Base-by-base conservation (phyloP, 2,329 filamentous ascomycete genomes). In the Colletotrichum horii region DNA sequence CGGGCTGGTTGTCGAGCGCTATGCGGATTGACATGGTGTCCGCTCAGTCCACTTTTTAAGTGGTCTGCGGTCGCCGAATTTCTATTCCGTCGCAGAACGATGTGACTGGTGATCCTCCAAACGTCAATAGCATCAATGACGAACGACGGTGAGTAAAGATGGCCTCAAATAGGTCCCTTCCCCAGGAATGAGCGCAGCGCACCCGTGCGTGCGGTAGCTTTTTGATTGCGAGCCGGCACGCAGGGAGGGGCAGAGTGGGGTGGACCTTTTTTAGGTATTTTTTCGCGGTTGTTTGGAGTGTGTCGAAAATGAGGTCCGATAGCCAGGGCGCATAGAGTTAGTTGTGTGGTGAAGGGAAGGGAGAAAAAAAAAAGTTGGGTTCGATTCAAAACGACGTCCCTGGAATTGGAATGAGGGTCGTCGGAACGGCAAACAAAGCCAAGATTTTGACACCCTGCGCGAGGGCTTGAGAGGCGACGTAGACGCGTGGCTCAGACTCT, bases 11-110 rank as follows among this genome's bases (percentile, higher is more conserved):
- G 79, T 94, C 91, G 79, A 95, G 90, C 62, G 88, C 85, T 80
- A 95, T 91, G 76, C 91, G 89, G 80, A 94, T 91, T 65, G 93
- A 92, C 93, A 94, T 94, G 79, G 80, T 84, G 82, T 38, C 56
- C 22, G 70, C 70, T 74, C 74, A 64, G 58, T 68, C 64, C 74
- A 68, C 74, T 65, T 75, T 72, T 52, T 61, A 22, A 38, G 36
- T 30, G 66, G 36, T 48, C 65, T 67, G 28, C 43, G n/a, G 43
- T 67, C 8, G 28, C n/a, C 28, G 15, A 32, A 14, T 16, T 62
- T 71, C 34, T 70, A 22, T 58, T 43, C 36, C 48, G 28, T 58
- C 65, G 65, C 43, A 56, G 24, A 19, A 14, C 43, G 56, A 30
- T 52, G 24, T 56, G n/a, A 32, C 66, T 19, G 24, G 36, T 52